Conservation (phyloP, 257 asterid genomes). For the Ballota nigra region DNA sequence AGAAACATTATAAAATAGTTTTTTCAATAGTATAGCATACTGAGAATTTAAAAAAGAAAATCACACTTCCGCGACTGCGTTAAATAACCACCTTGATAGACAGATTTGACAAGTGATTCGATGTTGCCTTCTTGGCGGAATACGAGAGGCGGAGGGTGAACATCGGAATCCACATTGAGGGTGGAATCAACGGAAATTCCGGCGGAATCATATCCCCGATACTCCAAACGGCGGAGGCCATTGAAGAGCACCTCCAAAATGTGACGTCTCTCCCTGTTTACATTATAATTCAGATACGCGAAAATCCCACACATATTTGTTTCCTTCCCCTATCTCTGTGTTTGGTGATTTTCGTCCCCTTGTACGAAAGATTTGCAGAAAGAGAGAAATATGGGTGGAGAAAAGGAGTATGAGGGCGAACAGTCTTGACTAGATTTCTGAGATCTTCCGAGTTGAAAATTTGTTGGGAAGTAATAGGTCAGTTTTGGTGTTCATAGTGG, state of each 20-base stretch:
- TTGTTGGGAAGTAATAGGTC: neutral
- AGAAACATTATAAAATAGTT: neutral
- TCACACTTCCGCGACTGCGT: neutral
- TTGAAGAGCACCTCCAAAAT: conserved; percentile 67
- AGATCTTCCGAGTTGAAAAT: neutral
- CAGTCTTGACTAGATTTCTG: conserved; percentile 4
- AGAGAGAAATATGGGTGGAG: neutral
- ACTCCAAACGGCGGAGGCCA: conserved; percentile 79
- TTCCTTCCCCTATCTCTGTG: neutral
- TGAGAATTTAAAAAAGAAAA: too few relatives aligned
- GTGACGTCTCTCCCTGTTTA: conserved; percentile 70
- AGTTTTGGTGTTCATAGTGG: conserved; percentile 14
- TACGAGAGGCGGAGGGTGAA: conserved; percentile 51
- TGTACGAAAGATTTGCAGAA: neutral
- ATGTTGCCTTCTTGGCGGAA: conserved; percentile 85
- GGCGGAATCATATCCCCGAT: conserved; percentile 95
- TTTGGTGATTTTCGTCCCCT: neutral
- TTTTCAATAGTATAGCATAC: too few relatives aligned
- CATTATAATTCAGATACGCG: conserved; percentile 79
- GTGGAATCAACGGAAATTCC: conserved; percentile 72
- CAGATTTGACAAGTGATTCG: conserved; percentile 76
- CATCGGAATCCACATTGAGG: conserved; percentile 12
- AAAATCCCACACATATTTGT: conserved; percentile 90
- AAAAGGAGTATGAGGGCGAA: too few relatives aligned
- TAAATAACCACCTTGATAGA: conserved; percentile 47